These are phyloP conservation scores for Cystofilobasidium ferigula DNA, from an alignment of 768 basidiomycete genomes.

Conservation along the genomic window DNA sequence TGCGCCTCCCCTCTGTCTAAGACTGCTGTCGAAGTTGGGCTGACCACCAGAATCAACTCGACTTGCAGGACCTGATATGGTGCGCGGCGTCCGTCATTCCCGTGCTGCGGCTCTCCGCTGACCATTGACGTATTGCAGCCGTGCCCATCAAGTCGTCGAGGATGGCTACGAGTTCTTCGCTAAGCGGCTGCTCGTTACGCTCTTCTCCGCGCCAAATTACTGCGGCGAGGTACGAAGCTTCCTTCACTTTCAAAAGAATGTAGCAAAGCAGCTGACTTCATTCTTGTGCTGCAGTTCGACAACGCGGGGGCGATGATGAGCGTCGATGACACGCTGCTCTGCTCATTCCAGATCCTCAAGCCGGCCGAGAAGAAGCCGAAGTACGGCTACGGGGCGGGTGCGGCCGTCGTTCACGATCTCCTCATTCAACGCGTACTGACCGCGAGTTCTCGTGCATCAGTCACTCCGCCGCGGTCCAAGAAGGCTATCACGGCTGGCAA, in stretches of 20 bases:
- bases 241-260: not conserved
- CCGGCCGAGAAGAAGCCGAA: constrained; percentile 98
- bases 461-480: constrained; percentile 26
- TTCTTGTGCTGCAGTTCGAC: constrained; percentile 55
- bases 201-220: constrained; percentile 78
- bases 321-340: constrained; percentile 90
- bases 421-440: not conserved
- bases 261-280: not conserved
- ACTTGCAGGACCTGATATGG: not conserved
- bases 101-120: no score
- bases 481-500: constrained; percentile 18
- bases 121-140: not conserved
- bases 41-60: no score
- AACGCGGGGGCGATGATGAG: constrained; percentile 99
- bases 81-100: not conserved
- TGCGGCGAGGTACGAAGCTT: constrained; percentile 30
- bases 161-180: constrained; percentile 99
- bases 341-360: constrained; percentile 99
- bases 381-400: constrained; percentile 37
- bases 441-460: not conserved
- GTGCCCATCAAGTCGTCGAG: constrained; percentile 67
- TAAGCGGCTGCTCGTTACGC: constrained; percentile 87
- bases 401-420: not conserved
- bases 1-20: constrained; percentile 45
- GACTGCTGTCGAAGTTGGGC: no score